Evolutionary conservation across 2,329 filamentous ascomycete species (phyloP).

Genomic region (Ophiostoma ips): DNA sequence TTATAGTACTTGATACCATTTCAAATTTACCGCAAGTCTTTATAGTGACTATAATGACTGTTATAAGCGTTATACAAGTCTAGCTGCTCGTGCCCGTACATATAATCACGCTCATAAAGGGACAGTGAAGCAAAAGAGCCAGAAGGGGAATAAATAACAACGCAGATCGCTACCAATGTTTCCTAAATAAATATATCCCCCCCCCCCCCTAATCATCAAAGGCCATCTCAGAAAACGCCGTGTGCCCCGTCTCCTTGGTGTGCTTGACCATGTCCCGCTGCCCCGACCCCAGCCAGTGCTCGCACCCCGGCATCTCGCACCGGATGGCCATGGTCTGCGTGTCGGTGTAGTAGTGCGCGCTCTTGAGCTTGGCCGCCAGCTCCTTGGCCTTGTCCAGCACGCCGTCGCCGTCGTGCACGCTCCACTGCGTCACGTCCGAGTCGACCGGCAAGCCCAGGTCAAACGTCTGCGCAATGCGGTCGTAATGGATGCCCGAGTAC

Average conservation of each 20-base stretch:
- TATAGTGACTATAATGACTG: no score
- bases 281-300: constrained; percentile 51
- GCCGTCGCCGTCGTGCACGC: constrained; percentile 28
- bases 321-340: constrained; percentile 65
- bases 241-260: constrained; percentile 47
- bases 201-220: constrained; percentile 3
- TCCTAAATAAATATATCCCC: no score
- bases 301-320: constrained; percentile 53
- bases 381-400: constrained; percentile 49
- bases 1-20: no score
- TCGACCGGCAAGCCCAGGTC: constrained; percentile 50
- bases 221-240: constrained; percentile 24
- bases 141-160: no score
- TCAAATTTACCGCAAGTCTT: no score
- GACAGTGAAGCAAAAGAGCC: no score
- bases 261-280: constrained; percentile 49
- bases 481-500: constrained; percentile 90
- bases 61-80: no score
- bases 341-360: constrained; percentile 77
- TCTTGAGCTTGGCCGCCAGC: constrained; percentile 49
- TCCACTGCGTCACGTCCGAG: constrained; percentile 53
- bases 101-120: no score
- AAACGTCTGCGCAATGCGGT: constrained; percentile 64
- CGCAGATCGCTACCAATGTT: no score
- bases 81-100: no score